These are phyloP conservation scores for Massospora cicadina DNA, from an alignment of 371 early-diverging fungal genomes.

Conservation along the genomic window DNA sequence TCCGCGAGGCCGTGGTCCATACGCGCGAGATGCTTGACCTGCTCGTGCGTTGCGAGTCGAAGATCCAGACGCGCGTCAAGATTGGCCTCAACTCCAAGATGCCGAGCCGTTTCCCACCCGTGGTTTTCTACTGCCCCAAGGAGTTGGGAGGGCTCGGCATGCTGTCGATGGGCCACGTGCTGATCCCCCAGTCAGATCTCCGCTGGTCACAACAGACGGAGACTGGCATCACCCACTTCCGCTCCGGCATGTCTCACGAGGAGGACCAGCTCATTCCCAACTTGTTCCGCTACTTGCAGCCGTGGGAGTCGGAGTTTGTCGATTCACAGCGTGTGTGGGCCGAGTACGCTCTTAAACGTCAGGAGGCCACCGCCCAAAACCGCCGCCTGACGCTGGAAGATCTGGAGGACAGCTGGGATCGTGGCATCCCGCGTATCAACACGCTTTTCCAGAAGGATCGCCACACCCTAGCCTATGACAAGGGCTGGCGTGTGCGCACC, in stretches of 20 bases:
- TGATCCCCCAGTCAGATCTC: conserved; percentile 92
- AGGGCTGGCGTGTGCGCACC: conserved; percentile 95
- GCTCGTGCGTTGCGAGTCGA: conserved; percentile 87
- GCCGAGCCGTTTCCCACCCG: conserved; percentile 97
- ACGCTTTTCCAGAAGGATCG: conserved; percentile 91
- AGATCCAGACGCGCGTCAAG: conserved; percentile 97
- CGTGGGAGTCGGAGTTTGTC: conserved; percentile 96
- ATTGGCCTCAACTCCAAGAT: conserved; percentile 98
- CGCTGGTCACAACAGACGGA: conserved; percentile 96
- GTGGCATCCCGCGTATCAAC: conserved; percentile 98
- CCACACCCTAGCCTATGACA: conserved; percentile 95
- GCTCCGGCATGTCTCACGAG: conserved; percentile 95
- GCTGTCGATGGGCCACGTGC: conserved; percentile 95
- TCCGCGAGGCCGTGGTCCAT: conserved; percentile 94
- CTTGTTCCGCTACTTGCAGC: conserved; percentile 92
- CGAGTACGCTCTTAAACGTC: conserved; percentile 92
- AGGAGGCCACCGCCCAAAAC: conserved; percentile 91
- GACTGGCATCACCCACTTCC: conserved; percentile 93
- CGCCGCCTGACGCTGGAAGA: conserved; percentile 89
- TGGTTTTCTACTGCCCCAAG: conserved; percentile 82
- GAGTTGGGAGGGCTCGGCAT: conserved; percentile 98
- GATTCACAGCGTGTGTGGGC: conserved; percentile 98
- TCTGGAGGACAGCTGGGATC: conserved; percentile 95
- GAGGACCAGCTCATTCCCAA: conserved; percentile 95
- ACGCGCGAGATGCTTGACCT: conserved; percentile 92